Evolutionary conservation across 2,329 filamentous ascomycete species (phyloP), one percentile per base, ranked within the genome.

Genomic region (Phialophora expanda): DNA sequence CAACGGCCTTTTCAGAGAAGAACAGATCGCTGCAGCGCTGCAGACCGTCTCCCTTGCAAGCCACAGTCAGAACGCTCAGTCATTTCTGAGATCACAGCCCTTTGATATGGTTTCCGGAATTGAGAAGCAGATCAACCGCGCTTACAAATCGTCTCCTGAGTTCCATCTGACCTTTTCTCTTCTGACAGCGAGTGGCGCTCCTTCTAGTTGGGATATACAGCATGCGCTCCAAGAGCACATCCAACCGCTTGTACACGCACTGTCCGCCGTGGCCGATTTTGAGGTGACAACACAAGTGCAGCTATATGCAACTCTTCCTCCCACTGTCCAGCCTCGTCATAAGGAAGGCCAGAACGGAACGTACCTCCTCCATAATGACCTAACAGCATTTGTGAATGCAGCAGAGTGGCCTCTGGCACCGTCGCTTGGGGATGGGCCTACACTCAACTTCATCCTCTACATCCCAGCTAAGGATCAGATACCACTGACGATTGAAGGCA

Each of bases 151-250:
- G 76, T 90, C 95, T 3, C 89, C 93, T 14, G 96, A 92, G 0
- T 99, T 98, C 76, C 95, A 99, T 75, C 82, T 99, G 30, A 97
- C 93, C 0, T 97, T 99, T 75, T 99, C 95, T 0, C 84, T 99
- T 2, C 98, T 99, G 76, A 95, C 92, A 0, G 90, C 90, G 12
- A 88, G 88, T 1, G 85, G 90, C 1, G 77, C 83, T 0, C 95
- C 95, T 1, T 96, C 90, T 34, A 90, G 89, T 9, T 99, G 95
- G 95, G 92, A 96, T 60, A 92, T 98, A 58, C 90, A 97, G 70
- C 79, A 85, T 41, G 93, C 94, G 0, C 84, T 98, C 9, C 84
- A 89, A 26, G 85, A 91, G 70, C 94, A 96, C 77, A 88, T 99
- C 77, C 83, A 86, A 61, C 94, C 95, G 0, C 84, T 98, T 55